Evolutionary conservation across 2,329 filamentous ascomycete genomes (phyloP), one percentile per base, ranked within the genome.

Genomic region (Monascus ruber): DNA sequence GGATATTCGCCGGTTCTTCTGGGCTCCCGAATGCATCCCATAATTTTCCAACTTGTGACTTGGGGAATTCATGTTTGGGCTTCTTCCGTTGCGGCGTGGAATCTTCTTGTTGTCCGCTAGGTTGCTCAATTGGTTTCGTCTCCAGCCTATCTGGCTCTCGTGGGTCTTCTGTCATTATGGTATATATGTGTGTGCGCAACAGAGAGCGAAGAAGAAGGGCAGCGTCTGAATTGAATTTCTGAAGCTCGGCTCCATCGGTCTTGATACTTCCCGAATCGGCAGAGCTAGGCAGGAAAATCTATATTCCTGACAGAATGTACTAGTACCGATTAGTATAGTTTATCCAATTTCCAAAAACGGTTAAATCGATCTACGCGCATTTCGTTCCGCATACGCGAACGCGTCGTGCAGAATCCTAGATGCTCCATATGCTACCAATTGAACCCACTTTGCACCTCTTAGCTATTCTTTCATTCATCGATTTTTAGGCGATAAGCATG

Each of bases 1-100:
- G 58, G 39, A 69, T 55, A 52, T 76, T 76, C 32, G 70, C 68
- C 35, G 67, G 72, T 42, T 73, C 64, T 42, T 64, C 59, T 7
- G 66, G 65, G 43, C 63, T 65, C 27, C 65, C 64, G 43, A 69
- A 66, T 26, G 63, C 65, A 37, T 68, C 65, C 64, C 66, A 68
- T 53, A 68, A 50, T 53, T 70, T 69, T 42, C 61, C 63, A 33
- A 63, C 65, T 53, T 69, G 66, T 29, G 65, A 64, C 50, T 66
- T 60, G 24, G 64, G 57, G 25, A 62, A 54, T 37, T 67, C 63
- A 48, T 64, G 55, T 45, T 60, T 64, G n/a, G 60, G 53, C 44
- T 59, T 63, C 26, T 50, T 54, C 32, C 51, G 47, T 31, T 52
- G 41, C 37, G 47, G 44, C 2, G 46, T 43, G 6, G 48, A 32